Percentiles rank a stretch among this genome's conserved stretches.
Evolutionary conservation across 2,329 filamentous ascomycete genomes (phyloP).

Genomic region (Ilyonectria robusta): DNA sequence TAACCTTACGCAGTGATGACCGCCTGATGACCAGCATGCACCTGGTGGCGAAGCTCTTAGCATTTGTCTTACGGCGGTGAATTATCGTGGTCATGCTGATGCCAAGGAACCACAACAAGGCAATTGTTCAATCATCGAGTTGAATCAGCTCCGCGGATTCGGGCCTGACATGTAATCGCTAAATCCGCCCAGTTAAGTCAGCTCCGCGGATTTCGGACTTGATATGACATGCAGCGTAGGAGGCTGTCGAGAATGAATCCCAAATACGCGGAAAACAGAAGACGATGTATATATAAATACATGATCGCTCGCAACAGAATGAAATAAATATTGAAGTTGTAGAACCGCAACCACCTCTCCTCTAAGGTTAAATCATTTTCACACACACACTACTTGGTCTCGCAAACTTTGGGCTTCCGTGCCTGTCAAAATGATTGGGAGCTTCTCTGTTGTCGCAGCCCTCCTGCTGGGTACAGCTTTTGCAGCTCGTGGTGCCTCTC

Average conservation of each 20-base stretch:
- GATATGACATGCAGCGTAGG: not conserved
- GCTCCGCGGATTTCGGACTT: not conserved
- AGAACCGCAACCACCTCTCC: not conserved
- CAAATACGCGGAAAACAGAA: not conserved
- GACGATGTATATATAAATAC: not conserved
- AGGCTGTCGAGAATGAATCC: not conserved
- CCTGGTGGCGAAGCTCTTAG: not conserved
- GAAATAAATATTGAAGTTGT: not conserved
- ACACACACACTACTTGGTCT: not conserved
- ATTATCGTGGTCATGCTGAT: not conserved
- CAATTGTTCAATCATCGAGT: not conserved
- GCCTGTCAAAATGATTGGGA: not conserved
- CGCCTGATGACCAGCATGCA: not conserved
- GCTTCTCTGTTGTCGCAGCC: not conserved
- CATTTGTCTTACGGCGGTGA: not conserved
- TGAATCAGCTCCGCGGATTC: not conserved
- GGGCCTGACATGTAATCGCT: too few species aligned
- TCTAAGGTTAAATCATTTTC: not conserved
- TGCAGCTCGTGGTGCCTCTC: not conserved
- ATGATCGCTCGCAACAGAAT: not conserved
- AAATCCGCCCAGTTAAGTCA: not conserved
- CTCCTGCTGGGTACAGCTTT: not conserved
- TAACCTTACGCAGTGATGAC: not conserved
- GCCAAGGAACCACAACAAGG: not conserved
- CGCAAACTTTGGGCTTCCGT: not conserved